phyloP scores from a whole-genome alignment of 2,329 filamentous ascomycete genomes.

The Arthroderma sp. region DNA sequence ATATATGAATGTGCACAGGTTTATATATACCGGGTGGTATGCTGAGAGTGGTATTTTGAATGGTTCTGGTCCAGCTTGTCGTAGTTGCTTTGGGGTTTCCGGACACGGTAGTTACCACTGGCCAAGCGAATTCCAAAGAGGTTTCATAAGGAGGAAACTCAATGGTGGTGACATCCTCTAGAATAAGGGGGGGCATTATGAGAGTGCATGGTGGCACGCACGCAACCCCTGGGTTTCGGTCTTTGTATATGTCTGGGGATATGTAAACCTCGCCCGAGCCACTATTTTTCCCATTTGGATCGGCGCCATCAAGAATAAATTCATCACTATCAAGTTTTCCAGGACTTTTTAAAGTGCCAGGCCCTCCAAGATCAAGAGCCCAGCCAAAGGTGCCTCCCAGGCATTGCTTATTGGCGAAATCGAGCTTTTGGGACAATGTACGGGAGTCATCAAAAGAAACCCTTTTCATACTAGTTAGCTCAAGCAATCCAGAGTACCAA shows the following conservation, averaged over 20 bases:
- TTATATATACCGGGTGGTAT: constrained; percentile 2
- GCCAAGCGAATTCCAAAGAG: constrained; percentile 10
- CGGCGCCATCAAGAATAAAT: not conserved
- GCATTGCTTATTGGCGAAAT: constrained; percentile 20
- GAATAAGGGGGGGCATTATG: constrained; percentile 7
- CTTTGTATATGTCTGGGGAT: constrained; percentile 6
- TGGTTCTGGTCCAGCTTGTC: constrained; percentile 1
- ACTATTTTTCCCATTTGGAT: not conserved
- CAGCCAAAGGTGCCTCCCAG: constrained; percentile 16
- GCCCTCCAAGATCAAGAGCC: not conserved
- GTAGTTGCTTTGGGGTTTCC: constrained; percentile 7
- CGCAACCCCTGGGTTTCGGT: constrained; percentile 5
- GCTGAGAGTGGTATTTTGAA: constrained; percentile 2
- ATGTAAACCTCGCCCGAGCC: constrained; percentile 9
- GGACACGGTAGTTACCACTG: constrained; percentile 2
- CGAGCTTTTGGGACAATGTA: constrained; percentile 23
- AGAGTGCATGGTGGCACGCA: constrained; percentile 10
- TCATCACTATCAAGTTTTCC: not conserved
- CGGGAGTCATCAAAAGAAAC: constrained; percentile 20
- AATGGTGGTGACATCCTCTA: constrained; percentile 8
- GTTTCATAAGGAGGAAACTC: constrained; percentile 10
- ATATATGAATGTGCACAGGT: not conserved
- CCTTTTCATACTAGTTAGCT: not conserved
- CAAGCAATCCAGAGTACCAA: not conserved
- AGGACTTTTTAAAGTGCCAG: not conserved